A percentile compares a stretch with the other conserved stretches of the same genome.
Evolutionary conservation across 2,329 filamentous ascomycete species (phyloP).

Genomic region (Aureobasidium sp.): DNA sequence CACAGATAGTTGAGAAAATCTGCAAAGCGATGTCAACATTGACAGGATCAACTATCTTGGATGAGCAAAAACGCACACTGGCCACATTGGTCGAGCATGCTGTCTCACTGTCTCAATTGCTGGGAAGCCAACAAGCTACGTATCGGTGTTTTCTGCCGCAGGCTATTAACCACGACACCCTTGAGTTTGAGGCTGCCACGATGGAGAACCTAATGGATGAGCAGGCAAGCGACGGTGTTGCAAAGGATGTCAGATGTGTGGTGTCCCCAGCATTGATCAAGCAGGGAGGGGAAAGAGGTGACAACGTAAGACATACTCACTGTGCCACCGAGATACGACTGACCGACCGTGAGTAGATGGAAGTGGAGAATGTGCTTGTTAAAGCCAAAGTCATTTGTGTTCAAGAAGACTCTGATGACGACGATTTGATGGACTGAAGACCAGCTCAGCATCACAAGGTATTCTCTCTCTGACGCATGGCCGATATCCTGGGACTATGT

Average conservation of each 20-base stretch:
- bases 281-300: conserved; percentile 57
- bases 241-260: conserved; percentile 53
- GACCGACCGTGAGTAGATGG: conserved; percentile 28
- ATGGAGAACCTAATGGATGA: conserved; percentile 62
- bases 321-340: not conserved
- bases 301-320: conserved; percentile 31
- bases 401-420: not conserved
- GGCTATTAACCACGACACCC: conserved; percentile 34
- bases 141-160: conserved; percentile 27
- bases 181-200: conserved; percentile 49
- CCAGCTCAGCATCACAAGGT: conserved; percentile 17
- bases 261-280: conserved; percentile 61
- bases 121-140: conserved; percentile 26
- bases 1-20: conserved; percentile 24
- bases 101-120: conserved; percentile 26
- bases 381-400: conserved; percentile 59
- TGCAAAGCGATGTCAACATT: conserved; percentile 22
- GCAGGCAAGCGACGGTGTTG: conserved; percentile 34
- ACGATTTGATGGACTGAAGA: not conserved
- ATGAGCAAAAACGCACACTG: conserved; percentile 21
- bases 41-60: conserved; percentile 22
- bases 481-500: not conserved
- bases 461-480: conserved; percentile 19
- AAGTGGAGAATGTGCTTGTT: conserved; percentile 56
- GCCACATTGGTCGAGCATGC: conserved; percentile 25